A percentile compares a stretch with the other conserved stretches of the same genome.
Evolutionary conservation across 2,329 filamentous ascomycete genomes (phyloP).

Genomic region (Teratosphaeria viscida): DNA sequence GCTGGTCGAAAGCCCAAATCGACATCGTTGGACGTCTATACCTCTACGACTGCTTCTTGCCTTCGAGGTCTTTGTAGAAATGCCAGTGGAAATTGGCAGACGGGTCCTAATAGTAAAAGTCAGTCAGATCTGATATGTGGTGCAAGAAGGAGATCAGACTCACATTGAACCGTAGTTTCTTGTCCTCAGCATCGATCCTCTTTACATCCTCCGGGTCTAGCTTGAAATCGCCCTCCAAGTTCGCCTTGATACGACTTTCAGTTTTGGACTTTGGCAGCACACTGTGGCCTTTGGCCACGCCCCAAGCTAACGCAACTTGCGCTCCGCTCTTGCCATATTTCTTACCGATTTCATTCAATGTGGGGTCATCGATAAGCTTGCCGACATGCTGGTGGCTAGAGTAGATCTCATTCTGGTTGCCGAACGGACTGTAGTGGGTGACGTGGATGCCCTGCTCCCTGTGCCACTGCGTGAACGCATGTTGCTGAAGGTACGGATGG

Average conservation of each 20-base stretch:
- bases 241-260: slow-evolving; percentile 23
- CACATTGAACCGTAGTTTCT: slow-evolving; percentile 54
- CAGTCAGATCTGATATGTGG: slow-evolving; percentile 41
- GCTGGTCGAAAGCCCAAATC: not conserved
- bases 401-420: slow-evolving; percentile 45
- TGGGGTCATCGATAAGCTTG: slow-evolving; percentile 43
- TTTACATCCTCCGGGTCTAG: slow-evolving; percentile 47
- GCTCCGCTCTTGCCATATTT: slow-evolving; percentile 42
- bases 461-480: slow-evolving; percentile 39
- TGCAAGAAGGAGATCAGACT: slow-evolving; percentile 8
- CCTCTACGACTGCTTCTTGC: slow-evolving; percentile 30
- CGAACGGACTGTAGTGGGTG: slow-evolving; percentile 46
- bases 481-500: slow-evolving; percentile 45
- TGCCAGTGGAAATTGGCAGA: slow-evolving; percentile 27
- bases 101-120: not conserved
- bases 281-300: slow-evolving; percentile 36
- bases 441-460: slow-evolving; percentile 42
- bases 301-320: slow-evolving; percentile 47
- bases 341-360: slow-evolving; percentile 40
- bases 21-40: not conserved
- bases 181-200: slow-evolving; percentile 46
- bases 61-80: slow-evolving; percentile 50
- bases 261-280: slow-evolving; percentile 46
- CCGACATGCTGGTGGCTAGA: slow-evolving; percentile 31
- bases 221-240: slow-evolving; percentile 44